A percentile compares a stretch with the other conserved stretches of the same genome.
Conservation (phyloP, 2,329 filamentous ascomycete species). For the Aspergillus awamori region DNA sequence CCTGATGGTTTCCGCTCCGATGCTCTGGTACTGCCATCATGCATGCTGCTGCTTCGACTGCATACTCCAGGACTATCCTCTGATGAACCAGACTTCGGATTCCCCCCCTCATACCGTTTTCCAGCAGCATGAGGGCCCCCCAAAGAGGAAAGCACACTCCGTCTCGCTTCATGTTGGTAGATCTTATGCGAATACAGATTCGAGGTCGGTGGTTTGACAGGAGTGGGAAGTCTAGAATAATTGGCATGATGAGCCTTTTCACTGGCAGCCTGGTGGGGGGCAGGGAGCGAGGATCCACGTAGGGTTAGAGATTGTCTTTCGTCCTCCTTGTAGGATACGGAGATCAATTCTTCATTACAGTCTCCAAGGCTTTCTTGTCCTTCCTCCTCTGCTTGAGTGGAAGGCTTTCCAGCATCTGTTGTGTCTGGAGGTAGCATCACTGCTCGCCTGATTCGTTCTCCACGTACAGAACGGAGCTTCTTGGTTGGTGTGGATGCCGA, state of each 20-base stretch:
- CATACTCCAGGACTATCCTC: not conserved
- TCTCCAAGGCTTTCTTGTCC: not conserved
- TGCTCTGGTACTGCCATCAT: not conserved
- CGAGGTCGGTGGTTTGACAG: slow-evolving; percentile 9
- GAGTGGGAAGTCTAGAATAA: slow-evolving; percentile 21
- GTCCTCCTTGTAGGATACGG: not conserved
- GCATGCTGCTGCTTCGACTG: not conserved
- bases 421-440: not conserved
- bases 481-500: not conserved
- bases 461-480: not conserved
- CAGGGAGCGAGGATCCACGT: not conserved
- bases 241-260: not conserved
- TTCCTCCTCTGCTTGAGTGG: not conserved
- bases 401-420: not conserved
- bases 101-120: not conserved
- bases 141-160: slow-evolving; percentile 18
- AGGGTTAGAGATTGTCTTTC: not conserved
- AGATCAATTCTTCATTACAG: not conserved
- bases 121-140: slow-evolving; percentile 6
- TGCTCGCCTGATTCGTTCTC: not conserved
- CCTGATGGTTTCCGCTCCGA: not conserved
- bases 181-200: slow-evolving; percentile 18
- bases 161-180: slow-evolving; percentile 20
- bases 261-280: slow-evolving; percentile 5
- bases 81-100: too few relatives aligned